Base-by-base conservation (phyloP, 495 filamentous ascomycete genomes). In the Glarea lozoyensis region DNA sequence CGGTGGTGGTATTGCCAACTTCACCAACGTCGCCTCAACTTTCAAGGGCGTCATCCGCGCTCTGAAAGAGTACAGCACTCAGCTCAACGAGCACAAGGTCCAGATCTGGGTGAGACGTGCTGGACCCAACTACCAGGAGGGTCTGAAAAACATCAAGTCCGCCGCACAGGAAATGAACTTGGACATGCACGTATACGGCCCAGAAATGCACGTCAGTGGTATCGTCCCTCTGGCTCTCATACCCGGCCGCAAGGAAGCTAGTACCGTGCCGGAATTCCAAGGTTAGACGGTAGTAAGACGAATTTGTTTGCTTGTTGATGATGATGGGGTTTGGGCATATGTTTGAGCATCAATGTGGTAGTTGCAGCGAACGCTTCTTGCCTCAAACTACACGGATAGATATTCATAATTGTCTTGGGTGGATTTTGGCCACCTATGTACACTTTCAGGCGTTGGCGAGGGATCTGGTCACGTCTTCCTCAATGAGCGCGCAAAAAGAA, bases 31-130 rank as follows among this genome's bases (percentile, higher is more conserved):
- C 35, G 92, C 93, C 38, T 88, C 81, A 51, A 99, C 92, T 37
- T 99, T 99, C 83, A 99, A 99, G 75, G 92, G 92, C 71, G 89
- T 99, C 61, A 99, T 99, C 67, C 84, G 88, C 45, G 92, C 92
- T 27, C 81, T 99, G 44, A 83, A 93, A 43, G 92, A 97, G 68
- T 87, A 92, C 46, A 78, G 88, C 40, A 80, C 81, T 37, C 67
- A 80, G 25, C 76, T 99, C 45, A 79, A 79, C 63, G 93, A 97
- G 77, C 92, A 99, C 82, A 93, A 93, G 57, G 88, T 92, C 46
- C 84, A 94, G 66, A 96, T 99, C 74, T 99, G 93, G 93, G 88
- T 99, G 56, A 88, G 92, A 59, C 92, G 92, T 75, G 92, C 92
- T 36, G 92, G 92, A 47, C 92, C 92, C 66, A 99, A 99, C 75